Conservation (phyloP, 1,284 basidiomycete species). For the Austroboletus niveus region DNA sequence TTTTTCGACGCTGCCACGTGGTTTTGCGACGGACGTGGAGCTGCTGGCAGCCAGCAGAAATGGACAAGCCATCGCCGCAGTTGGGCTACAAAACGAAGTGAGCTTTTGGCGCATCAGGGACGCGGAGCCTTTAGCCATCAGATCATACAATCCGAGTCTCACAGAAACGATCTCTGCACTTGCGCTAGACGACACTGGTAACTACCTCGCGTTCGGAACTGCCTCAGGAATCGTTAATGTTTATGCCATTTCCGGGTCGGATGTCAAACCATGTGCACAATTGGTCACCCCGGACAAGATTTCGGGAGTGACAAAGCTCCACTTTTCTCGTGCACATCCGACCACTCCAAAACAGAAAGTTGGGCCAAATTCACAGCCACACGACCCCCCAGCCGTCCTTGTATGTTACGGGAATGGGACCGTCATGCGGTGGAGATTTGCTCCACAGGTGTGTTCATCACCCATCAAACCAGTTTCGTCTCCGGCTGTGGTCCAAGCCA, state of each 20-base stretch:
- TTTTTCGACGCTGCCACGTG: slow-evolving; percentile 73
- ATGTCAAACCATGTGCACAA: slow-evolving; percentile 41
- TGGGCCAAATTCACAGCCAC: slow-evolving; percentile 33
- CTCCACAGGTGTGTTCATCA: slow-evolving; percentile 35
- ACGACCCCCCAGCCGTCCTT: slow-evolving; percentile 39
- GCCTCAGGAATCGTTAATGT: slow-evolving; percentile 57
- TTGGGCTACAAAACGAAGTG: slow-evolving; percentile 78
- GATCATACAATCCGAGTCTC: slow-evolving; percentile 35
- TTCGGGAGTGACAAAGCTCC: slow-evolving; percentile 31
- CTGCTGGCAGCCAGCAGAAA: slow-evolving; percentile 70
- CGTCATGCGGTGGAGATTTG: slow-evolving; percentile 54
- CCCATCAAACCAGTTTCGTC: slow-evolving; percentile 47
- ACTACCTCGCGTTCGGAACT: slow-evolving; percentile 62
- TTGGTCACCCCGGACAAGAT: slow-evolving; percentile 37
- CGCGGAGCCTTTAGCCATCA: slow-evolving; percentile 41
- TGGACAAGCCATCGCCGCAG: slow-evolving; percentile 61
- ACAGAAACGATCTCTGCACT: slow-evolving; percentile 55
- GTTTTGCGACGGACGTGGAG: slow-evolving; percentile 80
- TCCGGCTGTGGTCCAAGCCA: slow-evolving; percentile 45
- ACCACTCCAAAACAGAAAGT: slow-evolving; percentile 19
- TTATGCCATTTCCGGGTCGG: slow-evolving; percentile 49
- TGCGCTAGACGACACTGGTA: slow-evolving; percentile 54
- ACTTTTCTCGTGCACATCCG: slow-evolving; percentile 33
- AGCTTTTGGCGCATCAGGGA: slow-evolving; percentile 58
- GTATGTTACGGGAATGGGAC: slow-evolving; percentile 59